Conservation (phyloP, 2,329 filamentous ascomycete genomes). For the Endocalyx cinctus region DNA sequence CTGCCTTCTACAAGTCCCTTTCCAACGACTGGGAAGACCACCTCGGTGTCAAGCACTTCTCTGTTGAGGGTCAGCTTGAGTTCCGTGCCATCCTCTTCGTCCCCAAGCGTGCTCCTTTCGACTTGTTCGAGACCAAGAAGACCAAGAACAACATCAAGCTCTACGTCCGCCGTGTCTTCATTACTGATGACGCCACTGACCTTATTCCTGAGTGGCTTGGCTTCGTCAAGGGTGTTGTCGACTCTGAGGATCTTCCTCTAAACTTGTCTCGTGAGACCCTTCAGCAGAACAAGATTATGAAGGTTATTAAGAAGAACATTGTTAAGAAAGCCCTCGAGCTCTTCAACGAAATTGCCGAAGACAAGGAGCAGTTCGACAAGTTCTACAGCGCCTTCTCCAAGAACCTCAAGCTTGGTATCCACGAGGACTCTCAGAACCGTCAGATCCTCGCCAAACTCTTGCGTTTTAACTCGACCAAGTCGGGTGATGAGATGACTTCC, state of each 20-base stretch:
- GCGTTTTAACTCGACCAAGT: slow-evolving; percentile 98
- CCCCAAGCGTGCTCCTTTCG: slow-evolving; percentile 98
- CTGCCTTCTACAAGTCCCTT: slow-evolving; percentile 99
- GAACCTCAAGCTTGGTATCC: slow-evolving; percentile 99
- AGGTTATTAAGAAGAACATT: slow-evolving; percentile 99
- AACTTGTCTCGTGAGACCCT: slow-evolving; percentile 99
- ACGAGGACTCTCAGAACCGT: slow-evolving; percentile 99
- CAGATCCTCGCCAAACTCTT: slow-evolving; percentile 90
- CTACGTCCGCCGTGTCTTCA: slow-evolving; percentile 99
- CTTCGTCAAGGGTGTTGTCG: slow-evolving; percentile 99
- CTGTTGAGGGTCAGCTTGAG: slow-evolving; percentile 99
- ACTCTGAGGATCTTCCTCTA: slow-evolving; percentile 98
- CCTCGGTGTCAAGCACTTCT: slow-evolving; percentile 99
- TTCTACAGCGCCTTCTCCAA: slow-evolving; percentile 99
- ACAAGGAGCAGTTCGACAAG: slow-evolving; percentile 99
- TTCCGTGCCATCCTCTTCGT: slow-evolving; percentile 99
- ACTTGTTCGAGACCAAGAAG: slow-evolving; percentile 99
- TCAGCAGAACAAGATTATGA: slow-evolving; percentile 99
- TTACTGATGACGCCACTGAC: slow-evolving; percentile 98
- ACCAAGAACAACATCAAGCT: slow-evolving; percentile 99
- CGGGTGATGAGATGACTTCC: slow-evolving; percentile 90
- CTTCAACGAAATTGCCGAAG: slow-evolving; percentile 98
- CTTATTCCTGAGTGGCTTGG: slow-evolving; percentile 98
- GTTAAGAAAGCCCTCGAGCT: slow-evolving; percentile 99
- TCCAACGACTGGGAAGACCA: slow-evolving; percentile 99